A percentile compares a stretch with the other conserved stretches of the same genome.
phyloP scores from a whole-genome alignment of 495 filamentous ascomycete genomes.

The Penicillium waksmanii region DNA sequence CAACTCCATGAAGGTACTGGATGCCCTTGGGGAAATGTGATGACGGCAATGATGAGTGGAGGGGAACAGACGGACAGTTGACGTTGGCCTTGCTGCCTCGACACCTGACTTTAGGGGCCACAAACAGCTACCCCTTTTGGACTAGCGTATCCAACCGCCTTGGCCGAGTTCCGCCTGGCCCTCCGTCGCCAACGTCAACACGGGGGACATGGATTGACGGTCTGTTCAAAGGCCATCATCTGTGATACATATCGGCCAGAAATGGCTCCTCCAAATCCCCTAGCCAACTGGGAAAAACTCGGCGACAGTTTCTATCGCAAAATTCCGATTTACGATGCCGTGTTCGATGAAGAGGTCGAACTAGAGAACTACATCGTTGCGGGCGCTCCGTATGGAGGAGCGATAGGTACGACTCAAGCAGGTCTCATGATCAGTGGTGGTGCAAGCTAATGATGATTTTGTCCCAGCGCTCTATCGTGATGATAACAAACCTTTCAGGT shows the following conservation, averaged over 20 bases:
- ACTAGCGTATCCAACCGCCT: constrained; percentile 19
- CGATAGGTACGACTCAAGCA: constrained; percentile 67
- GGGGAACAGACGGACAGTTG: constrained; percentile 1
- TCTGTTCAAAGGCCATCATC: constrained; percentile 20
- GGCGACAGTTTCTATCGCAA: constrained; percentile 94
- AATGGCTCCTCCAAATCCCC: constrained; percentile 64
- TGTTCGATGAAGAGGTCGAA: constrained; percentile 91
- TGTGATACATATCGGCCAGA: constrained; percentile 11
- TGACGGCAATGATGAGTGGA: constrained; percentile 2
- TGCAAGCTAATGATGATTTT: constrained; percentile 5
- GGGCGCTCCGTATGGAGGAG: constrained; percentile 93
- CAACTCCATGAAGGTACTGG: constrained; percentile 12
- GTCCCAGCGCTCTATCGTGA: constrained; percentile 81
- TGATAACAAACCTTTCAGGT: constrained; percentile 78
- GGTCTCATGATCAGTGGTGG: neutral
- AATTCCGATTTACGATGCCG: constrained; percentile 83
- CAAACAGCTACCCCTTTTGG: neutral
- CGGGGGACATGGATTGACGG: constrained; percentile 20
- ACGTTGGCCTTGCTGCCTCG: constrained; percentile 11
- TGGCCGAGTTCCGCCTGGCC: constrained; percentile 18
- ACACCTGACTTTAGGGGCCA: neutral
- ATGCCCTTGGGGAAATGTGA: constrained; percentile 1
- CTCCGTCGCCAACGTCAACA: constrained; percentile 28
- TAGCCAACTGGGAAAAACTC: constrained; percentile 89
- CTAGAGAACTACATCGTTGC: constrained; percentile 92